A percentile compares a stretch with the other conserved stretches of the same genome.
Conservation (phyloP, 2,329 filamentous ascomycete species). For the Penicillium sp. region DNA sequence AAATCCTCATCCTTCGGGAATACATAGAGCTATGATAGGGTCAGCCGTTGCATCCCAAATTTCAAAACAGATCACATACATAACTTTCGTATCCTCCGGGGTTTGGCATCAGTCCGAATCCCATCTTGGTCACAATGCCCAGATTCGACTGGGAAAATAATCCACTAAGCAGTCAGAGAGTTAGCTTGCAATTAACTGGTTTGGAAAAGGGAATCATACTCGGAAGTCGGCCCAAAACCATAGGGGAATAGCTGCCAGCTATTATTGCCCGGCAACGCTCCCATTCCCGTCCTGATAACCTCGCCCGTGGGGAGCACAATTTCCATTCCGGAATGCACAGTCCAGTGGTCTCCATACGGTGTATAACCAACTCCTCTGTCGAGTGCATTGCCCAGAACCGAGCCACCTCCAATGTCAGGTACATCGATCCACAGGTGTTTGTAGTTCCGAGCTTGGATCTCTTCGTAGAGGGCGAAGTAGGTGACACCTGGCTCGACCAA, state of each 20-base stretch:
- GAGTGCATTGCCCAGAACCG: conserved; percentile 9
- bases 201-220: neutral
- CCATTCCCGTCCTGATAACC: conserved; percentile 10
- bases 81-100: conserved; percentile 10
- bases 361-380: conserved; percentile 13
- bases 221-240: conserved; percentile 7
- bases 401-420: conserved; percentile 12
- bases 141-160: conserved; percentile 10
- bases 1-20: conserved; percentile 5
- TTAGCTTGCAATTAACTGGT: neutral
- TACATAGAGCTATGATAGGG: conserved; percentile 2
- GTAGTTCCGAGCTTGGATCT: conserved; percentile 2
- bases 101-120: conserved; percentile 12
- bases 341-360: conserved; percentile 12
- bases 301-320: conserved; percentile 10
- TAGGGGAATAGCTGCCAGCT: conserved; percentile 11
- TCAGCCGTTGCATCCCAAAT: neutral
- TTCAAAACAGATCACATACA: neutral
- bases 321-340: conserved; percentile 11
- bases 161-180: neutral
- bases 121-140: conserved; percentile 13
- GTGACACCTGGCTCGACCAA: conserved; percentile 12
- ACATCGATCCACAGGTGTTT: conserved; percentile 12
- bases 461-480: conserved; percentile 8
- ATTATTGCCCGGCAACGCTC: conserved; percentile 10